Conservation (phyloP, 495 filamentous ascomycete genomes). For the Friedmanniomyces simplex region DNA sequence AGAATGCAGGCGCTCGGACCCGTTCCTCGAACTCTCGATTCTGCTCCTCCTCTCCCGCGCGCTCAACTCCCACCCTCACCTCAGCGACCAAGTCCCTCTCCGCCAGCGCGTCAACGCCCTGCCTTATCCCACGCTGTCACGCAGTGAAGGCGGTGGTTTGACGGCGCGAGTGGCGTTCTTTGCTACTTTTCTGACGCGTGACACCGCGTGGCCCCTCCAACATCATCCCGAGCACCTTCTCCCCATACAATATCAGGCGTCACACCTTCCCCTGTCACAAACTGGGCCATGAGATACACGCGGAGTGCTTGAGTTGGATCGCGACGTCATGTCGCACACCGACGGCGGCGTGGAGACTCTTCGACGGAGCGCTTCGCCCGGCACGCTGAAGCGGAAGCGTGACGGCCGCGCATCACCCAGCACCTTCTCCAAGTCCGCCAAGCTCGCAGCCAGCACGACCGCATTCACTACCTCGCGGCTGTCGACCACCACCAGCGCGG, state of each 20-base stretch:
- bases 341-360: conserved; percentile 9
- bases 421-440: conserved; percentile 6
- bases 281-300: background rate
- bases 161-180: background rate
- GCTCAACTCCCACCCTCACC: background rate
- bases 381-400: conserved; percentile 21
- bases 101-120: background rate
- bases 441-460: conserved; percentile 9
- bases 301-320: background rate
- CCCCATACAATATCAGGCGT: background rate
- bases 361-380: conserved; percentile 11
- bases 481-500: background rate
- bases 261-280: background rate
- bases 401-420: conserved; percentile 6
- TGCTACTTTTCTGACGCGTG: background rate
- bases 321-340: conserved; percentile 22
- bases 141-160: background rate
- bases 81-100: background rate
- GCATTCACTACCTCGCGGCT: conserved; percentile 3
- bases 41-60: background rate
- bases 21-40: background rate
- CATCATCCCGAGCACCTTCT: background rate
- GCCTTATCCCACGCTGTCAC: background rate
- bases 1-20: background rate
- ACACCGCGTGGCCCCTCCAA: background rate